A percentile compares a stretch with the other conserved stretches of the same genome.
Conservation (phyloP, 805 yeast genomes). For the Hanseniaspora lindneri region DNA sequence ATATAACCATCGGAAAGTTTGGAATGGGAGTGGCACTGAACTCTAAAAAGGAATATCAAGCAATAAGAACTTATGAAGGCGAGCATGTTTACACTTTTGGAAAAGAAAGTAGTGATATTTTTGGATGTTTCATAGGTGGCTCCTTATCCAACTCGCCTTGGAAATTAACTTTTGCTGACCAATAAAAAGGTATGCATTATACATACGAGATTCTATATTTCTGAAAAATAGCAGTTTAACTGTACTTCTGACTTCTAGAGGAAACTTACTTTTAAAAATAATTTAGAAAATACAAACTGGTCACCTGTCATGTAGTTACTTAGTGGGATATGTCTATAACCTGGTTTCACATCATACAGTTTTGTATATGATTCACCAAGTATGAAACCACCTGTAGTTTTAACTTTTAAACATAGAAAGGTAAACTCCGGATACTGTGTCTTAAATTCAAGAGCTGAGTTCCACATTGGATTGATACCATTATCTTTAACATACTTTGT, state of each 20-base stretch:
- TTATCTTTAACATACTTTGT: slow-evolving; percentile 41
- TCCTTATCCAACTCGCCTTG: not conserved
- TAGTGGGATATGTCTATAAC: slow-evolving; percentile 72
- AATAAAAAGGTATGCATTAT: not conserved
- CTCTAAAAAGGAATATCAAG: slow-evolving; percentile 17
- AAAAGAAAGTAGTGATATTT: not conserved
- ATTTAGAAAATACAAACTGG: slow-evolving; percentile 49
- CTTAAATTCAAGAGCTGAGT: slow-evolving; percentile 37
- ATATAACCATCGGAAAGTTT: slow-evolving; percentile 42
- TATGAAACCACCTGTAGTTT: slow-evolving; percentile 30
- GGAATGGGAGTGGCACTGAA: slow-evolving; percentile 37
- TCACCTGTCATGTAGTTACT: slow-evolving; percentile 66
- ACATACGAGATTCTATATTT: not conserved
- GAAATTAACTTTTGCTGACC: not conserved
- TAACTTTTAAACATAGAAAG: slow-evolving; percentile 45
- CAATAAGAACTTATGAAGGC: slow-evolving; percentile 13
- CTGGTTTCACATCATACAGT: slow-evolving; percentile 53
- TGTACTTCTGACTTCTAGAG: too few species aligned
- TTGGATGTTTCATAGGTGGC: slow-evolving; percentile 1
- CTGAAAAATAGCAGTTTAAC: not conserved
- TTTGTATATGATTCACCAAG: slow-evolving; percentile 54
- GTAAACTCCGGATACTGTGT: slow-evolving; percentile 35
- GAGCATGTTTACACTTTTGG: slow-evolving; percentile 14
- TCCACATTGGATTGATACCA: slow-evolving; percentile 87
- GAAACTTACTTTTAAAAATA: slow-evolving; percentile 31